Evolutionary conservation across 306 rosid species (phyloP).

Genomic region (Parietaria judaica): DNA sequence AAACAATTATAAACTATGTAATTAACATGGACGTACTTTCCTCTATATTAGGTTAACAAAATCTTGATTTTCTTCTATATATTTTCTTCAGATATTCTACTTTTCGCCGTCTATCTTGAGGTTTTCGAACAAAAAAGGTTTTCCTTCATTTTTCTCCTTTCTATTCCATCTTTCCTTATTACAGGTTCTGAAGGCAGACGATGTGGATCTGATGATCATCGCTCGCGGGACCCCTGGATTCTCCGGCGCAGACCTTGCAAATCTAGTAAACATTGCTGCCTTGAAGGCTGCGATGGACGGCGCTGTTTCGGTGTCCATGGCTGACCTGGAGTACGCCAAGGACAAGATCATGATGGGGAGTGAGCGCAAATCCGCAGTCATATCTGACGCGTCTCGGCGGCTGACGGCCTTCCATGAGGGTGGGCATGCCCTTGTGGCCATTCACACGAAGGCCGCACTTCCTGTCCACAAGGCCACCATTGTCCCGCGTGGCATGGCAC

Average conservation of each 20-base stretch:
- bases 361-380: constrained; percentile 78
- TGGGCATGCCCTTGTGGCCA: constrained; percentile 90
- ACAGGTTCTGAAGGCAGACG: constrained; percentile 77
- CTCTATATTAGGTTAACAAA: no score
- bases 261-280: constrained; percentile 80
- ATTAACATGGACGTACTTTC: no score
- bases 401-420: constrained; percentile 83
- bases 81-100: no score
- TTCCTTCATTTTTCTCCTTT: no score
- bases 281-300: constrained; percentile 90
- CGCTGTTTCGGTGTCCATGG: constrained; percentile 74
- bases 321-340: constrained; percentile 76
- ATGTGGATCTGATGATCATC: constrained; percentile 67
- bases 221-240: constrained; percentile 88
- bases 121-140: no score
- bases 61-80: no score
- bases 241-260: constrained; percentile 92
- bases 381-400: constrained; percentile 62
- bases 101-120: no score
- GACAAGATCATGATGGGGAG: constrained; percentile 95
- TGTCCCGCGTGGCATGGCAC: constrained; percentile 84
- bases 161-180: not conserved
- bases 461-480: constrained; percentile 90
- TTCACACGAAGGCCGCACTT: constrained; percentile 74
- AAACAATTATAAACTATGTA: no score